Evolutionary conservation across 345 rosid species (phyloP).

Genomic region (Camelina laxa): DNA sequence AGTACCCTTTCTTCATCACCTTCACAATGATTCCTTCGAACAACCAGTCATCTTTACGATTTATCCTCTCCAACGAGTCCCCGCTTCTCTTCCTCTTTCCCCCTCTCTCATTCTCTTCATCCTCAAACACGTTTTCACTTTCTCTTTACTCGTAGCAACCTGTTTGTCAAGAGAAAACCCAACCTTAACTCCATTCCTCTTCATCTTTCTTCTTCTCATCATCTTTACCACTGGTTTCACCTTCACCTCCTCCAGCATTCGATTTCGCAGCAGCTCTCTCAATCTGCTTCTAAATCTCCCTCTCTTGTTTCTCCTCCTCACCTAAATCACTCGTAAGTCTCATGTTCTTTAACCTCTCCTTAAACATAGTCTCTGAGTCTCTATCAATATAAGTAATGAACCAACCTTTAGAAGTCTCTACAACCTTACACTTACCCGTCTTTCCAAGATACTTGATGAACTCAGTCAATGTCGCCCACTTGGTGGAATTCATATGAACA

Average conservation of each 20-base stretch:
- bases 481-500: constrained; percentile 88
- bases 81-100: constrained; percentile 42
- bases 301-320: constrained; percentile 95
- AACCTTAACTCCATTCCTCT: constrained; percentile 63
- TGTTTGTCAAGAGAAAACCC: constrained; percentile 70
- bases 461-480: constrained; percentile 93
- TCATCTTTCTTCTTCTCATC: no score
- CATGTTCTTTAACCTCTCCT: constrained; percentile 87
- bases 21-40: constrained; percentile 83
- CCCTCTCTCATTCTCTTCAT: constrained; percentile 50
- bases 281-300: constrained; percentile 77
- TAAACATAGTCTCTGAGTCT: constrained; percentile 81
- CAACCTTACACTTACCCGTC: constrained; percentile 91
- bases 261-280: constrained; percentile 70
- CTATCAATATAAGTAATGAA: constrained; percentile 88
- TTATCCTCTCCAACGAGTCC: constrained; percentile 51
- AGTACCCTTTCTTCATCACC: constrained; percentile 93
- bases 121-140: constrained; percentile 66
- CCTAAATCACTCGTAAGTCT: constrained; percentile 71
- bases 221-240: no score
- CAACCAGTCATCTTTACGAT: constrained; percentile 89
- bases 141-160: constrained; percentile 47
- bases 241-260: background rate
- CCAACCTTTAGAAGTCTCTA: constrained; percentile 97
- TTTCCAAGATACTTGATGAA: constrained; percentile 80